These are phyloP conservation scores for Amylocystis lapponica DNA, from an alignment of 768 basidiomycete genomes.

Conservation along the genomic window DNA sequence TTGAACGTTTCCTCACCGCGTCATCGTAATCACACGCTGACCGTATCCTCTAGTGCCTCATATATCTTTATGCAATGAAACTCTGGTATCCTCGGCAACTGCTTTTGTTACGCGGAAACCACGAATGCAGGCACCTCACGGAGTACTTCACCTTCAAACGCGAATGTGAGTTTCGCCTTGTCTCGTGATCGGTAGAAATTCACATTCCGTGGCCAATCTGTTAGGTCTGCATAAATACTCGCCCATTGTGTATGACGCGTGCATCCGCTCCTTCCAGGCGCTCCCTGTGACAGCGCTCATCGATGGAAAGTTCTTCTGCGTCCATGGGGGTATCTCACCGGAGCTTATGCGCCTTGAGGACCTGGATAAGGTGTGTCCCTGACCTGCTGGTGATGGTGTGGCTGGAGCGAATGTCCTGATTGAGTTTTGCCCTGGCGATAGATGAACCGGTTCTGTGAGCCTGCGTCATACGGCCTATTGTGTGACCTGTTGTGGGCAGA, in stretches of 20 bases:
- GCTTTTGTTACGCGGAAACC: slow-evolving; percentile 87
- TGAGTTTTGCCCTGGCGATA: too few species aligned
- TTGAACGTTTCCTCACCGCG: too few species aligned
- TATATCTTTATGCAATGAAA: slow-evolving; percentile 93
- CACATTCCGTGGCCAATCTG: too few species aligned
- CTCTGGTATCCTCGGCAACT: slow-evolving; percentile 82
- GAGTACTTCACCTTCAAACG: slow-evolving; percentile 98
- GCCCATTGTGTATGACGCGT: slow-evolving; percentile 82
- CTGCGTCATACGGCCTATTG: slow-evolving; percentile 84
- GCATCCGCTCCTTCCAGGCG: slow-evolving; percentile 83
- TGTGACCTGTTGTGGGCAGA: slow-evolving; percentile 98
- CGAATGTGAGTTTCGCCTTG: slow-evolving; percentile 69
- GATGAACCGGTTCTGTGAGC: slow-evolving; percentile 92
- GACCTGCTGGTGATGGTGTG: background rate
- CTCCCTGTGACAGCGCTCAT: slow-evolving; percentile 89
- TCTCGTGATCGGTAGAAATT: background rate
- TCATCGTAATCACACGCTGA: too few species aligned
- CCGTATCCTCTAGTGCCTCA: slow-evolving; percentile 53
- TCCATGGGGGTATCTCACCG: slow-evolving; percentile 94
- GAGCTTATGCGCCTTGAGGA: slow-evolving; percentile 78
- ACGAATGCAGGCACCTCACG: slow-evolving; percentile 95
- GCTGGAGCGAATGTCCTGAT: background rate
- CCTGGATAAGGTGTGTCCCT: slow-evolving; percentile 45
- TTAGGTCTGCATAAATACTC: slow-evolving; percentile 90
- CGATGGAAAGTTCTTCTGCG: slow-evolving; percentile 94